Base-by-base conservation (phyloP, 129 eudicot genomes). In the Kitagawia praeruptora region DNA sequence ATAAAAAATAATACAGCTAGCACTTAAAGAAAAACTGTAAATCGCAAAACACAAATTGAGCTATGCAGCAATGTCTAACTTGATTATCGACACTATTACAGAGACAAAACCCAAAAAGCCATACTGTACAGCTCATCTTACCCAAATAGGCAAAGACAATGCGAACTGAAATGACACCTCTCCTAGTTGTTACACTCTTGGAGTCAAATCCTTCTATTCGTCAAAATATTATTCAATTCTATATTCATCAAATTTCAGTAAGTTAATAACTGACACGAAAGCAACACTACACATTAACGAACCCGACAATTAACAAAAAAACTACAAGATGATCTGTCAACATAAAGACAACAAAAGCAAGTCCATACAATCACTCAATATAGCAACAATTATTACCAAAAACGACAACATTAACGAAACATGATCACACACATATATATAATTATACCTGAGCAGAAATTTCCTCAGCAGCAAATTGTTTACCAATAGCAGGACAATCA, bases 401-500 rank as follows among this genome's bases (percentile, higher is more conserved):
- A 58, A 23, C 4, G 31, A 58, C 31, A 58, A 58, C 34, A 58
- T 2, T 8, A 0, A 58, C 28, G 67, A n/a, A 58, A 23, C 67
- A 58, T 9, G 67, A 58, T 56, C 21, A 15, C 23, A 21, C 12
- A 21, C 10, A 56, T 8, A 40, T 34, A 58, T 8, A 8, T 8
- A 58, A 11, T 7, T 40, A 80, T 79, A 90, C 98, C 98, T 93
- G 98, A 78, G 98, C 98, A 0, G 98, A 93, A 66, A 93, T 93
- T 75, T 93, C 98, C 77, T 93, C 98, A 80, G 98, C 97, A 5
- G 98, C 97, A 81, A 93, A 93, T 78, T 85, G 93, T 19, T 91
- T 93, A 25, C 97, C 97, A 61, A 93, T 93, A 18, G 98, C 98
- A 79, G 98, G 97, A 51, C 97, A 93, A 47, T 93, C 97, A 42